Evolutionary conservation across 805 yeast species (phyloP), one percentile per base, ranked within the genome.

Genomic region (Candida mattraensis): DNA sequence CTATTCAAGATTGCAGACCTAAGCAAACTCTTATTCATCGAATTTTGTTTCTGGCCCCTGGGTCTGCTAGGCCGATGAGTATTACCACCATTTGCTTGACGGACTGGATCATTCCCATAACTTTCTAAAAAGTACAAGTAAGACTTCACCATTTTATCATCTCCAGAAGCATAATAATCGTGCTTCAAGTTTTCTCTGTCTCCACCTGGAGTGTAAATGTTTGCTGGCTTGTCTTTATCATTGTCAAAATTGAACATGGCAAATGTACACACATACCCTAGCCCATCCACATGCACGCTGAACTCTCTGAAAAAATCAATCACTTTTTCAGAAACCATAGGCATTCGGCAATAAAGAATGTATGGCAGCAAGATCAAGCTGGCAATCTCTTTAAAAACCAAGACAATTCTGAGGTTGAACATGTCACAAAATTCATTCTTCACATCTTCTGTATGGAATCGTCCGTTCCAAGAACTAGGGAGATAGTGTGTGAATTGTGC

Each of bases 221-320:
- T 38, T 15, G 27, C 32, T 7, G 50, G 51, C 28, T 50, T 56
- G 26, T 51, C 71, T 63, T 71, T 44, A 41, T 72, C 70, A 45
- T 76, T 77, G 42, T 81, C 88, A 44, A 83, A 78, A 47, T 87
- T 83, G 62, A 93, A 93, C 80, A 87, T 86, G 2, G 98, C 98
- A 69, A 82, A 87, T 19, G 87, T 81, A 55, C 98, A 91, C 24
- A 93, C 95, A 53, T 89, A 83, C 0, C 99, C 99, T 25, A 93
- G 66, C 0, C 96, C 98, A 63, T 89, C 97, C 30, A 89, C 87
- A 57, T 91, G 93, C 9, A 88, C 80, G 9, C 95, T 80, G 48
- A 77, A 83, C 40, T 91, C 97, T 37, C 98, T 66, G 59, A 91
- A 87, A 54, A 93, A 93, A 54, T 93, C 98, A 20, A 93, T 76